These are phyloP conservation scores for Cryptococcus hybrid DNA, from an alignment of 1,284 basidiomycete genomes.

Conservation along the genomic window DNA sequence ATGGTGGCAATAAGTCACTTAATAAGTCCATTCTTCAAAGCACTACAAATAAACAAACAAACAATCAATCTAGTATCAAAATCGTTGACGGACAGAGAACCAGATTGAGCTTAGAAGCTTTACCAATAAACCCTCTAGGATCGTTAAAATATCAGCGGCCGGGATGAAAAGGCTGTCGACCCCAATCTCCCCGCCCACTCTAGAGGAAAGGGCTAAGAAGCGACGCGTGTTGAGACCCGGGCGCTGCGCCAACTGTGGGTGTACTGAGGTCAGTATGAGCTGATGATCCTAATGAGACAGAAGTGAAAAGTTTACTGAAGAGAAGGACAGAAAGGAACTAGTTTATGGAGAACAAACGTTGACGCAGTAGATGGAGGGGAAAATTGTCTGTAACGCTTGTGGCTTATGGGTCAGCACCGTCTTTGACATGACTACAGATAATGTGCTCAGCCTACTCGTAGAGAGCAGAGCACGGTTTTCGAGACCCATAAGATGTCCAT, in stretches of 20 bases:
- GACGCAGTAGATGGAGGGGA: background rate
- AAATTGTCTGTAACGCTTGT: constrained; percentile 3
- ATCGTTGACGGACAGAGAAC: too few species aligned
- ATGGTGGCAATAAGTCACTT: too few species aligned
- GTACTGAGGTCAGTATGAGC: background rate
- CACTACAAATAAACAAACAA: too few species aligned
- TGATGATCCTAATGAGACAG: background rate
- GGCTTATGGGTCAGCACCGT: background rate
- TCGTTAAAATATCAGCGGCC: too few species aligned
- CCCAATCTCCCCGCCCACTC: background rate
- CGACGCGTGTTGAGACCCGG: background rate
- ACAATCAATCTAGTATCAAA: too few species aligned
- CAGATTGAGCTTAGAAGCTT: background rate
- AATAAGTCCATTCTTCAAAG: too few species aligned
- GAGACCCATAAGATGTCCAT: background rate
- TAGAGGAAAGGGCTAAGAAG: background rate
- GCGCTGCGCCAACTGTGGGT: constrained; percentile 2
- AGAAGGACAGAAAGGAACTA: background rate
- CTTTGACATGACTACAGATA: background rate
- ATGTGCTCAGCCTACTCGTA: background rate
- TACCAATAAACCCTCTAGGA: background rate
- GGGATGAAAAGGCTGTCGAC: background rate
- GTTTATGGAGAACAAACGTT: constrained; percentile 2
- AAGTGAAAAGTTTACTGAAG: background rate
- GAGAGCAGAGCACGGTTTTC: constrained; percentile 1